Percentiles rank a stretch among this genome's conserved stretches.
phyloP scores from a whole-genome alignment of 2,329 filamentous ascomycete genomes.

The Aureobasidium musti region DNA sequence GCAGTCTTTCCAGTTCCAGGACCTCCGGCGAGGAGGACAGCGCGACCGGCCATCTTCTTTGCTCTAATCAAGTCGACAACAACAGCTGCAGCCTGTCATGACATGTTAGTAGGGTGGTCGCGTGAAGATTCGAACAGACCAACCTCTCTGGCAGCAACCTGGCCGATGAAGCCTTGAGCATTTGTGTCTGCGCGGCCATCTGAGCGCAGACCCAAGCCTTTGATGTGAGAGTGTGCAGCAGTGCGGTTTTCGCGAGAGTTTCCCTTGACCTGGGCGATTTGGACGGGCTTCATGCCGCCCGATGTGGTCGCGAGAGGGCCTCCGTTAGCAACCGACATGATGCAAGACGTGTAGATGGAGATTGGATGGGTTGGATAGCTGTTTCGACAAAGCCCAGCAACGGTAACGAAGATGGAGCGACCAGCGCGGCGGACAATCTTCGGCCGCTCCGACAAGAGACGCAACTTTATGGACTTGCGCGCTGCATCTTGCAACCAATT shows the following conservation, averaged over 20 bases:
- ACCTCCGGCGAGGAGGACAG: slow-evolving; percentile 88
- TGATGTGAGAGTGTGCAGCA: slow-evolving; percentile 96
- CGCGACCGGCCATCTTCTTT: slow-evolving; percentile 96
- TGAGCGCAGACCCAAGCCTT: slow-evolving; percentile 80
- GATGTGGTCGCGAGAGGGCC: slow-evolving; percentile 31
- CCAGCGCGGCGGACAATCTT: neutral
- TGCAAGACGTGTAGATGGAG: slow-evolving; percentile 5
- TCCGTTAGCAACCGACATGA: slow-evolving; percentile 27
- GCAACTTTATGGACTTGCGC: neutral
- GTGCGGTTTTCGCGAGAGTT: slow-evolving; percentile 82
- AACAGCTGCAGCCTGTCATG: slow-evolving; percentile 74
- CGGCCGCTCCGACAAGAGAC: neutral
- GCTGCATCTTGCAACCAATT: neutral
- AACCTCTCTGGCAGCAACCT: slow-evolving; percentile 75
- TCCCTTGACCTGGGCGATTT: slow-evolving; percentile 42
- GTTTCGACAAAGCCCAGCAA: neutral
- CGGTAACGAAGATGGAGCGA: slow-evolving; percentile 1
- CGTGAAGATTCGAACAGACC: neutral
- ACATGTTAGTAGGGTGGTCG: slow-evolving; percentile 14
- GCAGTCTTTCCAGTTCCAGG: slow-evolving; percentile 98
- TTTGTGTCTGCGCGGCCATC: slow-evolving; percentile 84
- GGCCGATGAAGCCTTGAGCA: slow-evolving; percentile 84
- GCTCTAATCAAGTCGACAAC: slow-evolving; percentile 94
- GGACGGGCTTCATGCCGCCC: slow-evolving; percentile 39
- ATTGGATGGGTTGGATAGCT: slow-evolving; percentile 17